Conservation (phyloP, 192 early-diverging fungal species). For the Coemansia sp. region DNA sequence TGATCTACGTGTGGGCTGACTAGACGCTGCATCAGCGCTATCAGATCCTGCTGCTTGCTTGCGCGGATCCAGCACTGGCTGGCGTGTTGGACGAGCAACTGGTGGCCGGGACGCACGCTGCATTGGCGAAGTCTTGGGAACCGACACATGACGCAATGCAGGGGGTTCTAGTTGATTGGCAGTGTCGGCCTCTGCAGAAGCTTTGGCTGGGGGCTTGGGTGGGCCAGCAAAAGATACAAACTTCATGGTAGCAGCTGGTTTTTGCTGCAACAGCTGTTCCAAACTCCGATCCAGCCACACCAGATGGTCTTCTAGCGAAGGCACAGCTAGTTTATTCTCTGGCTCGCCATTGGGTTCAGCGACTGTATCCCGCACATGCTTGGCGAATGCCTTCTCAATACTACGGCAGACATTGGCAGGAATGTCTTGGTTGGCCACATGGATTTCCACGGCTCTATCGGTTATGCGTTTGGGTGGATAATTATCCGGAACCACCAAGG, state of each 20-base stretch:
- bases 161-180: not conserved
- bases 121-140: not conserved
- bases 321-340: constrained; percentile 3
- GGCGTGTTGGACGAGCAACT: constrained; percentile 23
- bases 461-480: constrained; percentile 53
- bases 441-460: constrained; percentile 23
- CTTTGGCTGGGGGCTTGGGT: not conserved
- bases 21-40: not conserved
- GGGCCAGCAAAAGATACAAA: constrained; percentile 39
- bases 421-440: constrained; percentile 48
- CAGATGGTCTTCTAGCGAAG: constrained; percentile 31
- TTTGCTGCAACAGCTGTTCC: constrained; percentile 60
- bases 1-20: constrained; percentile 11
- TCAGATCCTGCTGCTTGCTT: not conserved
- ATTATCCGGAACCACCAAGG: constrained; percentile 57
- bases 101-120: constrained; percentile 23
- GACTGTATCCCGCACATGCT: constrained; percentile 27
- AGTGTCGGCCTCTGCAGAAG: not conserved
- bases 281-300: constrained; percentile 65
- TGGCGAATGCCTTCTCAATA: constrained; percentile 37
- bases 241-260: constrained; percentile 60
- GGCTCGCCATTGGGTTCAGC: constrained; percentile 24
- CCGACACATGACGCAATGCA: not conserved
- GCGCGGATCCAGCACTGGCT: not conserved
- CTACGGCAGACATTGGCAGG: constrained; percentile 45